Evolutionary conservation across 139 green algal species (phyloP).

Genomic region (Coelastrella sp.): DNA sequence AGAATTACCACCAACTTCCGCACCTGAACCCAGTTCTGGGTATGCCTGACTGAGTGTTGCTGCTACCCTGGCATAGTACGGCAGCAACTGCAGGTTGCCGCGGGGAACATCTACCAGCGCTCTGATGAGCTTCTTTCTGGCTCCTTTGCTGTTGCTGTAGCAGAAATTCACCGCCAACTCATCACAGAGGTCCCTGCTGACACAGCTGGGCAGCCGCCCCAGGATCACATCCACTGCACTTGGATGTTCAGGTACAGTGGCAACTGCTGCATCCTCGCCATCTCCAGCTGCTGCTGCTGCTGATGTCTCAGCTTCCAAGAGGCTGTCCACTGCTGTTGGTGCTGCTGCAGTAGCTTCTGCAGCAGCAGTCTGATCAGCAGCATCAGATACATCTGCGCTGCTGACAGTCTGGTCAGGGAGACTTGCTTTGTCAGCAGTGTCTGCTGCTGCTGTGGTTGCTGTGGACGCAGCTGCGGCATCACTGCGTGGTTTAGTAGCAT

Average conservation of each 20-base stretch:
- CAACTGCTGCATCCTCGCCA: constrained; percentile 1
- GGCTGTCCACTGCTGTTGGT: background rate
- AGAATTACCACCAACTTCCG: background rate
- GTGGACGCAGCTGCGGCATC: background rate
- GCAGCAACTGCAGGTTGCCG: constrained; percentile 84
- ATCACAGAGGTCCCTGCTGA: constrained; percentile 85
- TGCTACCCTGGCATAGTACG: constrained; percentile 83
- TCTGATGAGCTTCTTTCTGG: constrained; percentile 69
- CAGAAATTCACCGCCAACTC: constrained; percentile 90
- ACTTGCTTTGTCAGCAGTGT: background rate
- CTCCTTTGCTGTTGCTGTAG: constrained; percentile 86
- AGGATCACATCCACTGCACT: constrained; percentile 79
- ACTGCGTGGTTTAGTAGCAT: constrained; percentile 15
- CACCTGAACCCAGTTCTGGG: constrained; percentile 80
- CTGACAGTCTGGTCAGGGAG: background rate
- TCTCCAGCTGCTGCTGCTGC: background rate
- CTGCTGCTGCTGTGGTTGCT: background rate
- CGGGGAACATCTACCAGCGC: constrained; percentile 78
- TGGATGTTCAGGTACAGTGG: background rate
- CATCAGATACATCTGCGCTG: background rate
- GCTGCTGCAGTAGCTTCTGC: constrained; percentile 13
- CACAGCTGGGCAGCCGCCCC: constrained; percentile 71
- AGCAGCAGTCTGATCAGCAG: background rate
- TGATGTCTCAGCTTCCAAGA: background rate
- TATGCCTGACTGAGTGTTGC: constrained; percentile 85